Base-by-base conservation (phyloP, 495 filamentous ascomycete genomes). In the Neurospora cerealis region DNA sequence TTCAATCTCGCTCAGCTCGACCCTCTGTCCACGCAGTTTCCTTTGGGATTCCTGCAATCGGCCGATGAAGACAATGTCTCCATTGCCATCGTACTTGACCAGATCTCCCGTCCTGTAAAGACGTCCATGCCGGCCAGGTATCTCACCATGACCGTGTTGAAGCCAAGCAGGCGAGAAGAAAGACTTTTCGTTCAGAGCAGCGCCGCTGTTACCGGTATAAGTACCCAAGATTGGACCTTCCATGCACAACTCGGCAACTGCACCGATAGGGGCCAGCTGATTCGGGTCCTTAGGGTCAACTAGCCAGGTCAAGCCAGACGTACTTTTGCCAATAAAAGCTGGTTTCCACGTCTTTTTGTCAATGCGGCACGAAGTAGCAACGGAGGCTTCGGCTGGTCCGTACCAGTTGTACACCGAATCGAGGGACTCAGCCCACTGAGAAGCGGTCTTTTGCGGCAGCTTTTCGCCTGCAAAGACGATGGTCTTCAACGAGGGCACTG, bases 51-150 rank as follows among this genome's bases (percentile, higher is more conserved):
- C 78, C 66, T 82, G 82, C 19, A 44, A 44, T 0, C 82, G 76
- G 28, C 82, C 79, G 34, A 82, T 70, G 71, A 78, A 81, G 8
- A 81, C 69, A 44, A 77, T 80, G 2, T 81, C 85, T 2, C 76
- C 77, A 1, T 77, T 75, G 3, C 88, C 87, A 74, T 89, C 86
- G 76, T 89, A 89, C 4, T 84, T 81, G 2, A 86, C 81, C n/a
- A 82, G 75, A 74, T 82, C 81, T 1, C 80, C 81, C 11, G 81
- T 80, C 69, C 79, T 80, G 74, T 83, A 83, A 7, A 81, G 73
- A 0, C 80, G 73, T 0, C 79, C 79, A 2, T 21, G 8, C 2
- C 77, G 54, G 8, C 77, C 78, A 1, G 42, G 4, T 5, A 70
- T 46, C 4, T 36, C 2, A 4, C 37, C 41, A n/a, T 74, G 73